Evolutionary conservation across 2,329 filamentous ascomycete genomes (phyloP).

Genomic region (Penicillium freii): DNA sequence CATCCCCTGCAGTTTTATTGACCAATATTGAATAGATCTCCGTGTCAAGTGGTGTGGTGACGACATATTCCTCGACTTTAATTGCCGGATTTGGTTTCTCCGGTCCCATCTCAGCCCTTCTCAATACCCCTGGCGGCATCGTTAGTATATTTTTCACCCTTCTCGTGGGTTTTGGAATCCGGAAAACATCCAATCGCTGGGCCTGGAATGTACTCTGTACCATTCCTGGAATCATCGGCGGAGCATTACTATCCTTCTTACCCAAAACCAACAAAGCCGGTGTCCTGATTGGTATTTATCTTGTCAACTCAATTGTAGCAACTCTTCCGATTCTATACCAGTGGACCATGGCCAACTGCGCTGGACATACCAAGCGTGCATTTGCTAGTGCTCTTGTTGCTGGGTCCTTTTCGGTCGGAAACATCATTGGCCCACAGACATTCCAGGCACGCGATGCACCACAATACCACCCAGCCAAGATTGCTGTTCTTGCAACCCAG

Average conservation of each 20-base stretch:
- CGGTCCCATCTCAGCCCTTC: slow-evolving; percentile 43
- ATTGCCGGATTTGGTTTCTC: slow-evolving; percentile 44
- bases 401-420: slow-evolving; percentile 46
- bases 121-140: slow-evolving; percentile 46
- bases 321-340: slow-evolving; percentile 47
- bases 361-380: slow-evolving; percentile 52
- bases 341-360: slow-evolving; percentile 50
- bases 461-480: slow-evolving; percentile 43
- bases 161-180: slow-evolving; percentile 42
- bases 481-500: slow-evolving; percentile 42
- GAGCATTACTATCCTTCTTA: slow-evolving; percentile 38
- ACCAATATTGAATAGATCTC: slow-evolving; percentile 32
- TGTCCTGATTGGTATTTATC: slow-evolving; percentile 46
- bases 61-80: slow-evolving; percentile 47
- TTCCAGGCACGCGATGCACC: slow-evolving; percentile 47
- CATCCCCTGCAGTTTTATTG: background rate
- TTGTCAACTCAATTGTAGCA: slow-evolving; percentile 47
- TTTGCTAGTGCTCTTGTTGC: slow-evolving; percentile 48
- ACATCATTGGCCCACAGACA: slow-evolving; percentile 49
- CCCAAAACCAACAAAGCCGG: slow-evolving; percentile 42
- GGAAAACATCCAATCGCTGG: slow-evolving; percentile 42
- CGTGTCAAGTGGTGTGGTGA: slow-evolving; percentile 48
- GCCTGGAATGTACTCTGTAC: slow-evolving; percentile 45
- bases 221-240: slow-evolving; percentile 50
- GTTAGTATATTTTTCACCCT: slow-evolving; percentile 44